phyloP scores from a whole-genome alignment of 73 alveolate species.

The Paramecium primaurelia region DNA sequence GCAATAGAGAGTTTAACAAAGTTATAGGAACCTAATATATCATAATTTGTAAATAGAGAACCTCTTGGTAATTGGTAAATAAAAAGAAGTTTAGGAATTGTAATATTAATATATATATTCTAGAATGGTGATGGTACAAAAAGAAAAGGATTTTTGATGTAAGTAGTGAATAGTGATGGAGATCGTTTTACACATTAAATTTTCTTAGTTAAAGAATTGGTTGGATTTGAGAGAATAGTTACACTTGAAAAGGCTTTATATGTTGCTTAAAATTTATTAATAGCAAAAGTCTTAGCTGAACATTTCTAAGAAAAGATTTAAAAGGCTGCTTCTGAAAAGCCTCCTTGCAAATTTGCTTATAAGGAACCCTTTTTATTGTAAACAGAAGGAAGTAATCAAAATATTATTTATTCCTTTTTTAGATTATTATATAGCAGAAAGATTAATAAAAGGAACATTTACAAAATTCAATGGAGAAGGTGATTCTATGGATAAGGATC shows the following conservation, averaged over 20 bases:
- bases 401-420: background rate
- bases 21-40: background rate
- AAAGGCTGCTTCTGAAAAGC: background rate
- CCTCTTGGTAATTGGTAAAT: background rate
- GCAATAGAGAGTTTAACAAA: background rate
- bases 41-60: background rate
- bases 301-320: background rate
- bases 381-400: background rate
- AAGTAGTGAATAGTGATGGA: background rate
- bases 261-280: background rate
- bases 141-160: background rate
- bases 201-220: background rate
- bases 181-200: background rate
- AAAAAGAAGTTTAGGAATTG: background rate
- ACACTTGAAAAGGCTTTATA: background rate
- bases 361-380: background rate
- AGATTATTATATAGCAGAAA: background rate
- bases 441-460: background rate
- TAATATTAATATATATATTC: background rate
- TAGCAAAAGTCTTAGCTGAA: background rate
- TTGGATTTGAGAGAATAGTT: background rate
- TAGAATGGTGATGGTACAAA: constrained; percentile 15
- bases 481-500: background rate
- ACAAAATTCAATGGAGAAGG: constrained; percentile 23
- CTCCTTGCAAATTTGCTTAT: background rate